Percentiles rank a stretch among this genome's conserved stretches.
These are phyloP conservation scores for Apiotrichum mycotoxinovorans DNA, from an alignment of 1,284 basidiomycete species.

Conservation along the genomic window DNA sequence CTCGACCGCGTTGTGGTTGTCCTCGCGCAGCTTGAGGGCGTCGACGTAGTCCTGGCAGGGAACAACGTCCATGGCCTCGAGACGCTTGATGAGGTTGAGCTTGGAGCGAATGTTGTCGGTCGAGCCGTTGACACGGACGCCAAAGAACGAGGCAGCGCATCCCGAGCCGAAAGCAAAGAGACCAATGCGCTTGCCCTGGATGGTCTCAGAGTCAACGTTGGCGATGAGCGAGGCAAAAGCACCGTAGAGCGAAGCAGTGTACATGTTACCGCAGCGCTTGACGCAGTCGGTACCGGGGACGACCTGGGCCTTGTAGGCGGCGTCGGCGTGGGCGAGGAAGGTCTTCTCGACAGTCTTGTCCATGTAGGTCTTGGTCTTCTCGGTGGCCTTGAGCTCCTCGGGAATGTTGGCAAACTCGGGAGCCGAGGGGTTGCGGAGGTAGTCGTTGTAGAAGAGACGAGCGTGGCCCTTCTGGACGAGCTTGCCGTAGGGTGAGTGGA, in stretches of 20 bases:
- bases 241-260: conserved; percentile 95
- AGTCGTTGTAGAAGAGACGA: conserved; percentile 75
- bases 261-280: conserved; percentile 93
- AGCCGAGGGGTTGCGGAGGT: conserved; percentile 69
- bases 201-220: conserved; percentile 59
- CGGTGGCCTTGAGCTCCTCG: conserved; percentile 63
- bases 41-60: conserved; percentile 81
- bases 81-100: conserved; percentile 71
- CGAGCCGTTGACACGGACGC: conserved; percentile 77
- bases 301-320: conserved; percentile 67
- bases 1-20: conserved; percentile 88
- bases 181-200: conserved; percentile 71
- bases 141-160: conserved; percentile 87
- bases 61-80: conserved; percentile 84
- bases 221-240: conserved; percentile 81
- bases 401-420: conserved; percentile 73
- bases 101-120: conserved; percentile 73
- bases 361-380: conserved; percentile 70
- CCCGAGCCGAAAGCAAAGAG: conserved; percentile 95
- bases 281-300: conserved; percentile 77
- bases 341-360: conserved; percentile 97
- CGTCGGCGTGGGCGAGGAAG: conserved; percentile 71
- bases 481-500: conserved; percentile 97
- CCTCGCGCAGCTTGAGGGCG: conserved; percentile 79
- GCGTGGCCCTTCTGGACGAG: conserved; percentile 96